Evolutionary conservation across 352 stramenopile species (phyloP).

Genomic region (Phytopythium chamaehyphon): DNA sequence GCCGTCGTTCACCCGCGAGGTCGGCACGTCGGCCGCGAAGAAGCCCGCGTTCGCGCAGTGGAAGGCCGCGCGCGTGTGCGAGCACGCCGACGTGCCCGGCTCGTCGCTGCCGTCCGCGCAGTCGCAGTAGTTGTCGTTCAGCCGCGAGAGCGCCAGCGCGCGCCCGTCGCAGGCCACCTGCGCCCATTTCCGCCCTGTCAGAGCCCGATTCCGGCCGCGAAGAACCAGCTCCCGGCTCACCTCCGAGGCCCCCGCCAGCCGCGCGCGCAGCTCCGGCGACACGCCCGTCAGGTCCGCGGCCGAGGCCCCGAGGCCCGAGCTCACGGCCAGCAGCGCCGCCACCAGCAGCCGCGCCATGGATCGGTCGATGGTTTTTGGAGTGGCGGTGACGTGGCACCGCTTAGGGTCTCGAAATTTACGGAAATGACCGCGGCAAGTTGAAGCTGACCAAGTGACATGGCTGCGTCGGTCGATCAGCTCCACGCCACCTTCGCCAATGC

Average conservation of each 20-base stretch:
- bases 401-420: too few relatives aligned
- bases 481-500: too few relatives aligned
- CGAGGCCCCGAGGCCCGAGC: too few relatives aligned
- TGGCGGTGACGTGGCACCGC: too few relatives aligned
- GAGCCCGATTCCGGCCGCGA: slow-evolving; percentile 1
- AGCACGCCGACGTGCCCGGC: slow-evolving; percentile 83
- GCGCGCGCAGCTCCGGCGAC: slow-evolving; percentile 33
- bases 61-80: slow-evolving; percentile 48
- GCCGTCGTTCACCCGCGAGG: slow-evolving; percentile 69
- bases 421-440: too few relatives aligned
- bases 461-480: too few relatives aligned
- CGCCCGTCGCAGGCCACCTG: slow-evolving; percentile 76
- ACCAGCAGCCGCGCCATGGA: slow-evolving; percentile 13
- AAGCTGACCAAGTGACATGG: too few relatives aligned
- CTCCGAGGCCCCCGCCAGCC: slow-evolving; percentile 31
- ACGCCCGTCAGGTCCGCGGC: slow-evolving; percentile 35
- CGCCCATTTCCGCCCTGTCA: too few relatives aligned
- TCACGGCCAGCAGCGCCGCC: slow-evolving; percentile 14
- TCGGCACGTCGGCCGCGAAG: slow-evolving; percentile 53
- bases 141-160: slow-evolving; percentile 36
- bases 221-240: slow-evolving; percentile 4
- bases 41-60: slow-evolving; percentile 75
- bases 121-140: slow-evolving; percentile 96
- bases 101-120: slow-evolving; percentile 90
- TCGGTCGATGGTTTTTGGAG: too few relatives aligned